Conservation (phyloP, 495 filamentous ascomycete species). For the Penicillium argentinense region DNA sequence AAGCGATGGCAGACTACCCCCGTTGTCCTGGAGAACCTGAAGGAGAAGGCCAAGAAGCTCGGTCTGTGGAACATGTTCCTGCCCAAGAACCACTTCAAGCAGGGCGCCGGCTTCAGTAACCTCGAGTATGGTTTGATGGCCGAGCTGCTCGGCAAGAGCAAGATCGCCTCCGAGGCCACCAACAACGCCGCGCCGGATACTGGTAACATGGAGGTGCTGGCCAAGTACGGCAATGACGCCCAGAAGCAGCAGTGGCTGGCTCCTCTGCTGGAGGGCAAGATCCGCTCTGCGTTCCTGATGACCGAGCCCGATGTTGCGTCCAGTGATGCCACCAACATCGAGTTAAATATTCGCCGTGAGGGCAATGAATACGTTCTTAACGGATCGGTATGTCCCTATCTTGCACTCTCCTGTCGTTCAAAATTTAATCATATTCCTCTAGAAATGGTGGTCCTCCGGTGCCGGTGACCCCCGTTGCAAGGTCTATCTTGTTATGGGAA, state of each 20-base stretch:
- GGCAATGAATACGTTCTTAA: slow-evolving; percentile 85
- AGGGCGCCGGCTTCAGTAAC: slow-evolving; percentile 89
- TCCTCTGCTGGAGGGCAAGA: slow-evolving; percentile 80
- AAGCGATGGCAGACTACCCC: slow-evolving; percentile 78
- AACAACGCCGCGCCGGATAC: slow-evolving; percentile 93
- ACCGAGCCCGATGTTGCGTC: slow-evolving; percentile 86
- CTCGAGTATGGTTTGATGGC: slow-evolving; percentile 94
- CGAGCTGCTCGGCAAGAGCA: slow-evolving; percentile 80
- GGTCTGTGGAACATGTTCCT: slow-evolving; percentile 99
- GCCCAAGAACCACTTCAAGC: slow-evolving; percentile 88
- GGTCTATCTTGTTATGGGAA: slow-evolving; percentile 91
- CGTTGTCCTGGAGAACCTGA: slow-evolving; percentile 80
- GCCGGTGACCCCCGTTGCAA: slow-evolving; percentile 88
- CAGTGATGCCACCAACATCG: slow-evolving; percentile 86
- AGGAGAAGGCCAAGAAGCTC: slow-evolving; percentile 76
- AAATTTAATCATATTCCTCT: not conserved
- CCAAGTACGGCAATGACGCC: slow-evolving; percentile 87
- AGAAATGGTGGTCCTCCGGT: slow-evolving; percentile 97
- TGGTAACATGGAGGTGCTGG: slow-evolving; percentile 93
- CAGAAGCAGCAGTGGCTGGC: slow-evolving; percentile 86
- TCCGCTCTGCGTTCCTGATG: slow-evolving; percentile 90
- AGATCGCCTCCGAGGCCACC: slow-evolving; percentile 78
- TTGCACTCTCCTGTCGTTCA: not conserved
- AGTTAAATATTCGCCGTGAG: slow-evolving; percentile 74
- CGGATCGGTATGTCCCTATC: slow-evolving; percentile 60